Evolutionary conservation across 371 early-diverging fungal species (phyloP).

Genomic region (Mortierella sp.): DNA sequence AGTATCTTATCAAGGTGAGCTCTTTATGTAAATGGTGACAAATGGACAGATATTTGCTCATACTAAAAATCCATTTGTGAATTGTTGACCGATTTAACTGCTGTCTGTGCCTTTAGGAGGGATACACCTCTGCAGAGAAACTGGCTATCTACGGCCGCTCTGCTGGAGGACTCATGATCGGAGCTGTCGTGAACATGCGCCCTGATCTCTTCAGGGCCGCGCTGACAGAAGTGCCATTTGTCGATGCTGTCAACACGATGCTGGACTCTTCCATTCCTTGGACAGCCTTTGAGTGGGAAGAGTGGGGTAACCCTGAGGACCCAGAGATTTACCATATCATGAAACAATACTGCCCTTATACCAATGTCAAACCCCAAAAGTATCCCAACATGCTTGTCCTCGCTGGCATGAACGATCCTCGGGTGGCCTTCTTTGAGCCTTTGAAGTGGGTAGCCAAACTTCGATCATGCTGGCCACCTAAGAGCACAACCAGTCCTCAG

Average conservation of each 20-base stretch:
- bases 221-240: conserved; percentile 67
- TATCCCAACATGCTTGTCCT: conserved; percentile 70
- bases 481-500: neutral
- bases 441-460: conserved; percentile 71
- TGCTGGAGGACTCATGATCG: conserved; percentile 71
- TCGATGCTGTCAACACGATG: conserved; percentile 67
- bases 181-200: conserved; percentile 65
- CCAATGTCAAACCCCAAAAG: conserved; percentile 43
- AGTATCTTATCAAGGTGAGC: conserved; percentile 59
- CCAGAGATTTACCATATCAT: conserved; percentile 57
- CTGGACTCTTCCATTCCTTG: conserved; percentile 65
- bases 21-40: neutral
- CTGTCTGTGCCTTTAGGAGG: conserved; percentile 45
- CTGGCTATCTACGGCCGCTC: conserved; percentile 69
- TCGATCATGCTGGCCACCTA: conserved; percentile 50
- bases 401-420: conserved; percentile 73
- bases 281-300: conserved; percentile 65
- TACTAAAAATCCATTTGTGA: neutral
- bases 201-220: conserved; percentile 69
- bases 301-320: conserved; percentile 65
- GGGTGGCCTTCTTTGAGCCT: conserved; percentile 70
- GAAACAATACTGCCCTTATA: conserved; percentile 62
- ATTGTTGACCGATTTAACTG: no score
- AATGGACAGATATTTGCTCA: neutral
- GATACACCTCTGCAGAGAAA: conserved; percentile 62